These are phyloP conservation scores for Hanseniaspora pseudoguilliermondii DNA, from an alignment of 805 yeast genomes.

Conservation along the genomic window DNA sequence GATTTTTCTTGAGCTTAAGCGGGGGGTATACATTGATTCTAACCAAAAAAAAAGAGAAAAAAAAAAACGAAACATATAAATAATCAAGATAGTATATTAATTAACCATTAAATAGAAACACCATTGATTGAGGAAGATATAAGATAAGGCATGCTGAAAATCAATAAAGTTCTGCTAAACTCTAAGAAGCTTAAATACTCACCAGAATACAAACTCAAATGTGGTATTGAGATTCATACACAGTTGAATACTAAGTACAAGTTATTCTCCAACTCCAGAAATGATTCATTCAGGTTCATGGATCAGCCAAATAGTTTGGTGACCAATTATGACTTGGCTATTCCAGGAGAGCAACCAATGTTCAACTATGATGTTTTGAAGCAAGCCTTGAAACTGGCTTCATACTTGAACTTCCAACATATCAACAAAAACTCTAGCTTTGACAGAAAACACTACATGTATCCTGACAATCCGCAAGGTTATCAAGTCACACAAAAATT, in stretches of 20 bases:
- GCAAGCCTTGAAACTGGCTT: constrained; percentile 59
- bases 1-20: too few species aligned
- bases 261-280: constrained; percentile 55
- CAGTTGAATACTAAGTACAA: constrained; percentile 66
- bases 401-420: constrained; percentile 46
- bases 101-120: too few species aligned
- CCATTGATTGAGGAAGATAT: not conserved
- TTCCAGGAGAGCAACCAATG: constrained; percentile 87
- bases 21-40: not conserved
- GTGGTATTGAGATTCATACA: constrained; percentile 90
- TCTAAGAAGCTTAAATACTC: constrained; percentile 10
- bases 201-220: constrained; percentile 37
- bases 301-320: constrained; percentile 53
- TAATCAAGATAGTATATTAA: not conserved
- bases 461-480: constrained; percentile 92
- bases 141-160: not conserved
- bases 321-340: constrained; percentile 67
- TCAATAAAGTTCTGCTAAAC: not conserved
- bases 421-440: constrained; percentile 51
- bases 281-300: constrained; percentile 33
- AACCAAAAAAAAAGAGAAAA: not conserved
- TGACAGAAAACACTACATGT: constrained; percentile 91
- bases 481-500: constrained; percentile 89
- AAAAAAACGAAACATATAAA: not conserved
- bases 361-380: constrained; percentile 63